These are phyloP conservation scores for Rhynchospora breviuscula DNA, from an alignment of 176 grass and related monocot genomes.

Conservation along the genomic window DNA sequence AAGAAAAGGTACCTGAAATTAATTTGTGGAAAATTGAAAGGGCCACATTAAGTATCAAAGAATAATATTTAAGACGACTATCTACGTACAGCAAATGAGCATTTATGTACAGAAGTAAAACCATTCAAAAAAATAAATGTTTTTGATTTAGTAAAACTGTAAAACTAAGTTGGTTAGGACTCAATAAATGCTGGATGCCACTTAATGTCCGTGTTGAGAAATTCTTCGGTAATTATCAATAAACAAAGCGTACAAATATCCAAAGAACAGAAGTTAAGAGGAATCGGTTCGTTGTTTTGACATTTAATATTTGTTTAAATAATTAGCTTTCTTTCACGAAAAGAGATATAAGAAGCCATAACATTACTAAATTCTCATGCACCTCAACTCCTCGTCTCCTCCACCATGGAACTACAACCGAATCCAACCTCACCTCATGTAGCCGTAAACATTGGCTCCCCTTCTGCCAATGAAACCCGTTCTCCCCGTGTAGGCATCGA, in stretches of 20 bases:
- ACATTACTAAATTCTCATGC: neutral
- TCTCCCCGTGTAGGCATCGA: neutral
- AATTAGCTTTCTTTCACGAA: neutral
- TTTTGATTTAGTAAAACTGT: neutral
- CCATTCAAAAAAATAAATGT: neutral
- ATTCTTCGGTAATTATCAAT: neutral
- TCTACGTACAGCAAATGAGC: neutral
- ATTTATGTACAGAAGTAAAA: neutral
- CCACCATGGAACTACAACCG: constrained; percentile 18
- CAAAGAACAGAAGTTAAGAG: no score
- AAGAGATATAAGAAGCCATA: constrained; percentile 14
- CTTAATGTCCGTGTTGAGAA: neutral
- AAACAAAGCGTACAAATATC: neutral
- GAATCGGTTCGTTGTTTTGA: neutral
- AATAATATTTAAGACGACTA: neutral
- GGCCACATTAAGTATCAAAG: neutral
- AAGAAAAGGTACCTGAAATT: neutral
- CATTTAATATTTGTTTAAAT: neutral
- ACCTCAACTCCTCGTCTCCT: constrained; percentile 4
- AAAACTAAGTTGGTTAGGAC: neutral
- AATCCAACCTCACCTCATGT: constrained; percentile 14
- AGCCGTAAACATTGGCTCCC: neutral
- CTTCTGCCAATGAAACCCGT: neutral
- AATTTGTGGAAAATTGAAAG: neutral
- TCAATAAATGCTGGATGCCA: neutral